phyloP scores from a whole-genome alignment of 2,329 filamentous ascomycete genomes.

The Seiridium unicorne region DNA sequence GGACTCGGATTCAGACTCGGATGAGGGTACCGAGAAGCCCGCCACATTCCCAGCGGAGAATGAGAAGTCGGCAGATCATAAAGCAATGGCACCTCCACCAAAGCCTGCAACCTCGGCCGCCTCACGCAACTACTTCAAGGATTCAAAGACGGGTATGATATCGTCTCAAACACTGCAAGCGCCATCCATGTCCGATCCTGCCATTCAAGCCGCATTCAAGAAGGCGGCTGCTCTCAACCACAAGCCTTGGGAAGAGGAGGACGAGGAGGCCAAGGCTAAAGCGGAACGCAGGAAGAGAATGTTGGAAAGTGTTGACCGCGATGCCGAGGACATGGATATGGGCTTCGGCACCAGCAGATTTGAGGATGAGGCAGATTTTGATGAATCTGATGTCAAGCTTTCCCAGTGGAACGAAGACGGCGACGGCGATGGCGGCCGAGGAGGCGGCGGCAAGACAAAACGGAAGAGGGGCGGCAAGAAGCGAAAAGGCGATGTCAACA shows the following conservation, averaged over 20 bases:
- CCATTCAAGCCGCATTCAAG: slow-evolving; percentile 80
- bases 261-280: slow-evolving; percentile 50
- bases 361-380: slow-evolving; percentile 84
- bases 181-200: slow-evolving; percentile 68
- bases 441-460: slow-evolving; percentile 47
- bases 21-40: slow-evolving; percentile 14
- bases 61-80: slow-evolving; percentile 19
- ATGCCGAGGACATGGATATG: slow-evolving; percentile 89
- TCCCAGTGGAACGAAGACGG: slow-evolving; percentile 60
- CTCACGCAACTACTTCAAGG: slow-evolving; percentile 63
- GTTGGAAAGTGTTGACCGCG: slow-evolving; percentile 70
- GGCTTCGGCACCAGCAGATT: slow-evolving; percentile 87
- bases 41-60: slow-evolving; percentile 19
- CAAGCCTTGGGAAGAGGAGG: slow-evolving; percentile 35
- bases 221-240: slow-evolving; percentile 69
- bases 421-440: slow-evolving; percentile 47
- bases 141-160: slow-evolving; percentile 52
- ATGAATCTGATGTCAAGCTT: slow-evolving; percentile 64
- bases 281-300: slow-evolving; percentile 72
- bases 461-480: slow-evolving; percentile 73
- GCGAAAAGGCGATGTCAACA: slow-evolving; percentile 77
- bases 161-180: slow-evolving; percentile 49
- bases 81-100: slow-evolving; percentile 46
- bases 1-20: slow-evolving; percentile 37
- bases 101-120: slow-evolving; percentile 31